Percentiles rank a stretch among this genome's conserved stretches.
These are phyloP conservation scores for Myotisia sp. DNA, from an alignment of 2,329 filamentous ascomycete species.

Conservation along the genomic window DNA sequence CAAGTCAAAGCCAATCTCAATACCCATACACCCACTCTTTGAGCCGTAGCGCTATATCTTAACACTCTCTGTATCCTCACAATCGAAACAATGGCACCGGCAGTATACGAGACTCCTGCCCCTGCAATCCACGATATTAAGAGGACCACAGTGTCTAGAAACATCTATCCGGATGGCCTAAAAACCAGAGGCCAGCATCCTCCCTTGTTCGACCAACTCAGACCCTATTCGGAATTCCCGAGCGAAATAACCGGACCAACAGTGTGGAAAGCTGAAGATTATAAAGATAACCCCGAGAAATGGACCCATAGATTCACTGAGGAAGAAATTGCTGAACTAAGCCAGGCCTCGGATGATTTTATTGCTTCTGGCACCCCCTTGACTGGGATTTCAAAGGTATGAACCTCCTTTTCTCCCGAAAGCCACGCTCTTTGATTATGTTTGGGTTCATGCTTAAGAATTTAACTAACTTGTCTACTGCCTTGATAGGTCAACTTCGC, in stretches of 20 bases:
- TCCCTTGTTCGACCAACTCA: conserved; percentile 51
- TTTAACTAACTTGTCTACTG: conserved; percentile 1
- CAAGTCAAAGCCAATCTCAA: too few species aligned
- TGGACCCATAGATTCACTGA: conserved; percentile 60
- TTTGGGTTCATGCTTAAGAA: neutral
- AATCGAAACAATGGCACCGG: conserved; percentile 11
- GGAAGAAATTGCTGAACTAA: conserved; percentile 54
- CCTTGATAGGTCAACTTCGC: conserved; percentile 41
- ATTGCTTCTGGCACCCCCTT: conserved; percentile 50
- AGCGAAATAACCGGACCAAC: conserved; percentile 56
- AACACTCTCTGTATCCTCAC: neutral
- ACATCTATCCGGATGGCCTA: conserved; percentile 50
- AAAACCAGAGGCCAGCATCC: conserved; percentile 59
- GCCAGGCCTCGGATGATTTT: conserved; percentile 53
- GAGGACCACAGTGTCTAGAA: conserved; percentile 5
- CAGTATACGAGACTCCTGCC: conserved; percentile 10
- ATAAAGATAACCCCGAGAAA: conserved; percentile 46
- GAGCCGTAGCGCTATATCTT: too few species aligned
- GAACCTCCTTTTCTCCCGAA: neutral
- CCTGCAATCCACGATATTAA: conserved; percentile 4
- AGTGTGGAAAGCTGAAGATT: conserved; percentile 56
- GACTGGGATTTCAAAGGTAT: conserved; percentile 53
- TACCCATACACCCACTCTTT: too few species aligned
- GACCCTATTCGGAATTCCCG: conserved; percentile 56
- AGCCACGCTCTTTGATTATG: too few species aligned